These are phyloP conservation scores for Baorangia bicolor DNA, from an alignment of 768 basidiomycete genomes.

Conservation along the genomic window DNA sequence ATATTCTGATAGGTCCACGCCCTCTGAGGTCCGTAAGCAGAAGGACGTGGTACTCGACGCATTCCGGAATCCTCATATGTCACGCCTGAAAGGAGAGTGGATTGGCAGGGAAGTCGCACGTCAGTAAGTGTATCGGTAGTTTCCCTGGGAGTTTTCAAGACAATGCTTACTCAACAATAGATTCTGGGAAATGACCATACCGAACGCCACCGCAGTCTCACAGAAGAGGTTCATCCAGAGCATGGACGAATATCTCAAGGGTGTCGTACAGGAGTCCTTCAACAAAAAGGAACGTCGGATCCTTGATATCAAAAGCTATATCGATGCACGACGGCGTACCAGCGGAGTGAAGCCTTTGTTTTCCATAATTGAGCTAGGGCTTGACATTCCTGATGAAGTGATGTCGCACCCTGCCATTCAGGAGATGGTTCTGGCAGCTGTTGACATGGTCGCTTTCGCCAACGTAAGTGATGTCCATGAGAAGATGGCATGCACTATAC, in stretches of 20 bases:
- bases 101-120: too few species aligned
- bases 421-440: slow-evolving; percentile 26
- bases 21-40: too few species aligned
- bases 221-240: too few species aligned
- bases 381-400: slow-evolving; percentile 41
- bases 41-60: too few species aligned
- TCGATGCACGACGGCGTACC: too few species aligned
- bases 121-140: background rate
- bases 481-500: background rate
- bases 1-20: too few species aligned
- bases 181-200: slow-evolving; percentile 11
- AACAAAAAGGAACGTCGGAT: too few species aligned
- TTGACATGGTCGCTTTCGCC: slow-evolving; percentile 37
- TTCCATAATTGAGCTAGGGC: slow-evolving; percentile 33
- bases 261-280: too few species aligned
- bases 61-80: too few species aligned
- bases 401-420: slow-evolving; percentile 39
- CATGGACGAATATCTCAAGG: too few species aligned
- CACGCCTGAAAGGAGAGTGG: too few species aligned
- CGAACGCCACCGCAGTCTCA: background rate
- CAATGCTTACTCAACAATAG: background rate
- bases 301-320: too few species aligned
- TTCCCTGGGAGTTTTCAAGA: background rate
- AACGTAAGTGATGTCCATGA: slow-evolving; percentile 27
- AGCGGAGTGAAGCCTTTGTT: slow-evolving; percentile 42